Evolutionary conservation across 2,329 filamentous ascomycete species (phyloP), one percentile per base, ranked within the genome.

Genomic region (Cercospora janseana): DNA sequence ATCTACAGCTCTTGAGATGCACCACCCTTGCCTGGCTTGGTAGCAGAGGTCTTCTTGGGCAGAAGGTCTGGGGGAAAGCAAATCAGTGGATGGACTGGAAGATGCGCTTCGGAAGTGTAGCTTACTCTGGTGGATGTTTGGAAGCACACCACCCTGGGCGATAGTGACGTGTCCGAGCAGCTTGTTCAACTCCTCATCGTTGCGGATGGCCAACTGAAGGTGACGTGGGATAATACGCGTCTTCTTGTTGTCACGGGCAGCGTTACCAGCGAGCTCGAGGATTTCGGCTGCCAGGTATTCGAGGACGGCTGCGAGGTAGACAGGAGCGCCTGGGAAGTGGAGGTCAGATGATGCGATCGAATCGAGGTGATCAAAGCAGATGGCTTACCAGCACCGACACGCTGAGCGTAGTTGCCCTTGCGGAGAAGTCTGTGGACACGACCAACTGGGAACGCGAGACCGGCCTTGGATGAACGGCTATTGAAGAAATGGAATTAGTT

Each of bases 391-490:
- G 92, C 92, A 91, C 92, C 92, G 68, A 97, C 92, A 84, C 92
- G 93, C 83, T 97, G 92, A 67, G 92, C 92, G 73, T 98, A 98
- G 87, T 97, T 96, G 72, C 92, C 92, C 84, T 96, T 97, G 78
- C 93, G 86, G 68, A 97, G 83, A 53, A 96, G 88, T 89, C 92
- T 90, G 80, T 97, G 92, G 66, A 97, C 92, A 95, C 92, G 92
- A 76, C 92, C 92, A 70, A 97, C 92, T 59, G 92, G 92, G 84
- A 97, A 97, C 63, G 93, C 93, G 69, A 98, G 87, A 83, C 93
- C 93, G 61, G 93, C 93, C 85, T 98, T 97, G 74, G 93, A 96
- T 60, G 93, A 98, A 78, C 93, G 93, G 61, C 93, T 98, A 60
- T 37, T 28, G 24, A 21, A 38, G 35, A 40, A 57, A 57, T 51